A percentile compares a stretch with the other conserved stretches of the same genome.
Conservation (phyloP, 2,329 filamentous ascomycete species). For the Nemania diffusa region DNA sequence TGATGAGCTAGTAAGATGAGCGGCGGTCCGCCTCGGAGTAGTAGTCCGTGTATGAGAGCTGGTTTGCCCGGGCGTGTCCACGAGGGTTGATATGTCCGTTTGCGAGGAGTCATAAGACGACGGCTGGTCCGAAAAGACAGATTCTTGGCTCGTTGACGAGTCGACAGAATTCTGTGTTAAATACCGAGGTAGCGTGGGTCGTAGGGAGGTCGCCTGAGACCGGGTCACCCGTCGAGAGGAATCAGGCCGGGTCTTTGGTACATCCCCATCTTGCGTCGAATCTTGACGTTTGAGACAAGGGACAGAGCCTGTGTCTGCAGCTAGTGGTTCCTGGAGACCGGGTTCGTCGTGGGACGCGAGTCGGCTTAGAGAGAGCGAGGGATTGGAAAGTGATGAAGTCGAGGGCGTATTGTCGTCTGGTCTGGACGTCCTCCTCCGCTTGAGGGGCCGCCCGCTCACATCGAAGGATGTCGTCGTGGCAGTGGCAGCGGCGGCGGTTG, state of each 20-base stretch:
- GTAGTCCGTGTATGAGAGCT: conserved; percentile 38
- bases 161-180: conserved; percentile 40
- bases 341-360: background rate
- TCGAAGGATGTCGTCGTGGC: conserved; percentile 40
- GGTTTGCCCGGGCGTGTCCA: background rate
- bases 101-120: conserved; percentile 43
- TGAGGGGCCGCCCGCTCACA: conserved; percentile 45
- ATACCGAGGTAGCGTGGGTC: conserved; percentile 41
- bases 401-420: conserved; percentile 13
- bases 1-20: conserved; percentile 57
- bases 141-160: conserved; percentile 43
- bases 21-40: conserved; percentile 40
- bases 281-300: background rate
- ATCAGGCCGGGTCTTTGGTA: conserved; percentile 7
- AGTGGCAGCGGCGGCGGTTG: background rate
- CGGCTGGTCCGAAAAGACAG: conserved; percentile 42
- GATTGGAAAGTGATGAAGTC: conserved; percentile 2
- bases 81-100: conserved; percentile 42
- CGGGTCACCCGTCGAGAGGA: conserved; percentile 41
- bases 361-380: background rate
- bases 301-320: background rate
- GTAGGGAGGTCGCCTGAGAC: conserved; percentile 38
- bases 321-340: background rate
- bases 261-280: background rate
- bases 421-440: conserved; percentile 42